Conservation (phyloP, 768 basidiomycete genomes). For the Suillus weaverae region DNA sequence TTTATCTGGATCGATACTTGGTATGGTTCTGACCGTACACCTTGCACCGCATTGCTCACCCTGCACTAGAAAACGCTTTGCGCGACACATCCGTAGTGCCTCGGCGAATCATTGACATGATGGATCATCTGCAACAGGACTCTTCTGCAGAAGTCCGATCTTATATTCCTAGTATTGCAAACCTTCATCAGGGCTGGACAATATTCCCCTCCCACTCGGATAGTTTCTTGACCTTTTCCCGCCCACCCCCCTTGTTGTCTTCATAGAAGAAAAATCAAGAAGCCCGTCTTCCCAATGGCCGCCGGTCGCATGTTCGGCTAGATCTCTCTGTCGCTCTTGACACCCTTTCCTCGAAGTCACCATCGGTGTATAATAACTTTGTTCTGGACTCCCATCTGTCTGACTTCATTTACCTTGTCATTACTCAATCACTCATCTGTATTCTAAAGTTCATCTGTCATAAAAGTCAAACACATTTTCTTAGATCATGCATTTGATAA, state of each 20-base stretch:
- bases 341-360: neutral
- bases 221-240: conserved; percentile 38
- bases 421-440: conserved; percentile 3
- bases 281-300: neutral
- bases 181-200: conserved; percentile 14
- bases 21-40: conserved; percentile 40
- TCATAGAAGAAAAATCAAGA: neutral
- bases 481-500: neutral
- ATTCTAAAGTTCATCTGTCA: conserved; percentile 1
- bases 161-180: conserved; percentile 45
- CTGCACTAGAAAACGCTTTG: neutral
- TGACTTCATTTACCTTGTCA: neutral
- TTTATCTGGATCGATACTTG: conserved; percentile 53
- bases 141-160: conserved; percentile 60
- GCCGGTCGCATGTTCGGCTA: neutral
- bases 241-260: conserved; percentile 31
- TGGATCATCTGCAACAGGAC: conserved; percentile 53
- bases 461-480: conserved; percentile 2
- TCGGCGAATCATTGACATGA: conserved; percentile 39
- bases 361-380: conserved; percentile 3
- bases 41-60: conserved; percentile 3
- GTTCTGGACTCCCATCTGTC: conserved; percentile 2
- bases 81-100: conserved; percentile 23
- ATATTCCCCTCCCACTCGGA: conserved; percentile 16
- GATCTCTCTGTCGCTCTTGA: neutral